Evolutionary conservation across 768 basidiomycete species (phyloP), one percentile per base, ranked within the genome.

Genomic region (Clavaria fumosa): DNA sequence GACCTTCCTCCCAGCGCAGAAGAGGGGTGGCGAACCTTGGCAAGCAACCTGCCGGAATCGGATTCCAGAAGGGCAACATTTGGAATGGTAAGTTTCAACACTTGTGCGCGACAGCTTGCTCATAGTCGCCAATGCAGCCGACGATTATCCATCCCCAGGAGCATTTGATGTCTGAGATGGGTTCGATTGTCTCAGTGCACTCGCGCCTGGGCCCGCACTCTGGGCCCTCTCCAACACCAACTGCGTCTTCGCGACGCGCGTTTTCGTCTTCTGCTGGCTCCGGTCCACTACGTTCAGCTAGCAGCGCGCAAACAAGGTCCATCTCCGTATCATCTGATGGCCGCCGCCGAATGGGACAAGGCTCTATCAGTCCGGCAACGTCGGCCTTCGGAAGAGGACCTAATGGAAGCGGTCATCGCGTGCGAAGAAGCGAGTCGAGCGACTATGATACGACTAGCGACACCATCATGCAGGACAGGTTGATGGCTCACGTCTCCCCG

Each of bases 1-100:
- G 75, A 80, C 23, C 74, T 64, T 17, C 80, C 81, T 5, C 80
- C 81, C 2, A 50, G 50, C 39, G 72, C 79, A 18, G 64, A 63
- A 14, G 69, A 67, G 38, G 59, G 67, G 4, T 83, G 81, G 81
- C 61, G 70, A 41, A 59, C 60, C 7, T 57, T 81, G 42, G 58
- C 57, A 14, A 39, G 52, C 3, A 53, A 52, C 30, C 37, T 38
- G 28, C 43, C 42, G 4, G 44, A 49, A 40, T 40, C 31, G 35
- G 47, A 43, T 21, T 37, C 50, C 10, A 58, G 56, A 24, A 60
- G 66, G 24, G 56, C 69, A 19, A 76, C 76, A 5, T 78, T 78
- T 52, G 79, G 79, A 43, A 47, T 66, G 45, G 77, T 78, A 48
- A 58, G 75, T 62, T 30, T 45, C 35, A 37, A 38, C 41, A 21